Evolutionary conservation across 768 basidiomycete genomes (phyloP).

Genomic region (Rossbeevera mucosa): DNA sequence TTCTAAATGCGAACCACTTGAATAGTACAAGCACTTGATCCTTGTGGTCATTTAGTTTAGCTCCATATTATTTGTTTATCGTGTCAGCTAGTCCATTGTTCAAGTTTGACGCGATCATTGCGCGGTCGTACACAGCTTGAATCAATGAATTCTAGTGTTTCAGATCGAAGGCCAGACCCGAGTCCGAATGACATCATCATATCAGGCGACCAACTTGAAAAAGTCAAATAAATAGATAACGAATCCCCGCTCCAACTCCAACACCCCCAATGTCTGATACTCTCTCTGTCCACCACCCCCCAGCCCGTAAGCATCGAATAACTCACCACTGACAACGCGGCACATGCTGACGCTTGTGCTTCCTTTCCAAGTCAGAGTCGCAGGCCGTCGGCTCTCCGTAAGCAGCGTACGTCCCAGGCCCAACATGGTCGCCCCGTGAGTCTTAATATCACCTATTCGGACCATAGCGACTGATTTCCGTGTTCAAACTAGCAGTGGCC

Average conservation of each 20-base stretch:
- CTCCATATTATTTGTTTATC: no score
- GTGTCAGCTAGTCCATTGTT: no score
- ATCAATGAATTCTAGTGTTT: no score
- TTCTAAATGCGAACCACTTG: background rate
- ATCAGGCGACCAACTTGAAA: background rate
- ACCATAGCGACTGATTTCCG: background rate
- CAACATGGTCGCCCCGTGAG: slow-evolving; percentile 27
- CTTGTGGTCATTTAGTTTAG: no score
- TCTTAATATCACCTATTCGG: background rate
- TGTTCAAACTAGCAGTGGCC: background rate
- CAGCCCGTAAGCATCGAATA: slow-evolving; percentile 44
- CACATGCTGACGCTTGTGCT: background rate
- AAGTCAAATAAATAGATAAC: background rate
- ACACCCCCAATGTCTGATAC: slow-evolving; percentile 29
- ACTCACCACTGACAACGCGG: background rate
- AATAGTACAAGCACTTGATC: no score
- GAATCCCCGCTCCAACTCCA: background rate
- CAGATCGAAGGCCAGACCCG: background rate
- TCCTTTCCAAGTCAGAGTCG: slow-evolving; percentile 35
- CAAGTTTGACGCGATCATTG: no score
- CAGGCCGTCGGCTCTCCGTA: slow-evolving; percentile 48
- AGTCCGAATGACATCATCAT: background rate
- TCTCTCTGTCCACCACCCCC: slow-evolving; percentile 37
- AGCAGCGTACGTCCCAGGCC: slow-evolving; percentile 36
- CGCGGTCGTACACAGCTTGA: background rate